Conservation (phyloP, 2,329 filamentous ascomycete genomes). For the Fusarium pilosicola region DNA sequence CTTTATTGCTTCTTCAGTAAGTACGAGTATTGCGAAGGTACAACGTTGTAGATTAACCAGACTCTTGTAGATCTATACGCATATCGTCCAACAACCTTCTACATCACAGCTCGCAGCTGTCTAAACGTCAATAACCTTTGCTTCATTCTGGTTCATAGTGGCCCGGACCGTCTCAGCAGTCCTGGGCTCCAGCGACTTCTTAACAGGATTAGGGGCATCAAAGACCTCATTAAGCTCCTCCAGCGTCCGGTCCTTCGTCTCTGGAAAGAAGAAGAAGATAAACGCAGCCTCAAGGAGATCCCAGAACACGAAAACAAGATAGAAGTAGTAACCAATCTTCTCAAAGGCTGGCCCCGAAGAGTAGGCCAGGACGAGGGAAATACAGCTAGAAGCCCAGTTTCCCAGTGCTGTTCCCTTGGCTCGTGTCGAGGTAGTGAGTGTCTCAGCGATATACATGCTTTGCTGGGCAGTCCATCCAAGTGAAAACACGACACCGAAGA, state of each 20-base stretch:
- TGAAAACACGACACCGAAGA: slow-evolving; percentile 63
- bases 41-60: neutral
- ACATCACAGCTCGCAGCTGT: too few relatives aligned
- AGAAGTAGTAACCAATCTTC: slow-evolving; percentile 57
- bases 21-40: too few relatives aligned
- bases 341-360: slow-evolving; percentile 54
- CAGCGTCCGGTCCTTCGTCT: slow-evolving; percentile 58
- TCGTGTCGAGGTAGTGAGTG: slow-evolving; percentile 46
- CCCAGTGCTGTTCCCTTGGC: slow-evolving; percentile 53
- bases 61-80: neutral
- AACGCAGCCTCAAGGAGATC: slow-evolving; percentile 53
- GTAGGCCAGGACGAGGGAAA: slow-evolving; percentile 57
- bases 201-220: slow-evolving; percentile 29
- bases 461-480: slow-evolving; percentile 62
- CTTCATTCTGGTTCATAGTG: slow-evolving; percentile 11
- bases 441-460: slow-evolving; percentile 50
- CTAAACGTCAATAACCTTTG: slow-evolving; percentile 10
- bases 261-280: slow-evolving; percentile 62
- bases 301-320: slow-evolving; percentile 57
- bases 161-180: slow-evolving; percentile 28
- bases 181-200: slow-evolving; percentile 32
- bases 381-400: slow-evolving; percentile 52
- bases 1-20: neutral
- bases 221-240: slow-evolving; percentile 56
- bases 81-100: neutral